Evolutionary conservation across 2,329 filamentous ascomycete species (phyloP).

Genomic region (Aureobasidium sp.): DNA sequence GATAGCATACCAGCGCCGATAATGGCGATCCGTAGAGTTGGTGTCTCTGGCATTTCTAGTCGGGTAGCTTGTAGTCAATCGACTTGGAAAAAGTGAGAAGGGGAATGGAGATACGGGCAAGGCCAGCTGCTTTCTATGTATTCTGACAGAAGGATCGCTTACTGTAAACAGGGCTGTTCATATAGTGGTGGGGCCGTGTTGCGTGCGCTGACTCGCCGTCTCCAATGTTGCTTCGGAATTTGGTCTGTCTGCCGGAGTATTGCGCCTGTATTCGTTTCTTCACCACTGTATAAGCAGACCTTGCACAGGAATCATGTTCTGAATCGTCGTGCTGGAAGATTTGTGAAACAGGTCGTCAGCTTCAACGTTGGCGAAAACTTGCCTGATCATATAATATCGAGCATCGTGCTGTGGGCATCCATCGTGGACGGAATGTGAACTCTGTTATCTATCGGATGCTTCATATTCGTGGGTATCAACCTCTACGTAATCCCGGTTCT

Average conservation of each 20-base stretch:
- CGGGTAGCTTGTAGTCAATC: no score
- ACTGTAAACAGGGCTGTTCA: background rate
- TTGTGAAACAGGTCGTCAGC: no score
- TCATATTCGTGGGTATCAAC: constrained; percentile 8
- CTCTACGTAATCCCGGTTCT: constrained; percentile 2
- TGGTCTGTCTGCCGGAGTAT: background rate
- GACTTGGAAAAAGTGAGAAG: no score
- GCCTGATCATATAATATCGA: background rate
- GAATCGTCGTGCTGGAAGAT: no score
- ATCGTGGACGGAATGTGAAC: no score
- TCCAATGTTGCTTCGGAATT: background rate
- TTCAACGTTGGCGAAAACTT: background rate
- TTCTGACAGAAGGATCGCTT: background rate
- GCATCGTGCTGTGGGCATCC: background rate
- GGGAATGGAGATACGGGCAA: background rate
- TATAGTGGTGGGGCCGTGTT: background rate
- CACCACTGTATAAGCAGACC: background rate
- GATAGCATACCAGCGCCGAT: constrained; percentile 23
- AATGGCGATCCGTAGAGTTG: constrained; percentile 27
- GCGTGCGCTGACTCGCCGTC: background rate
- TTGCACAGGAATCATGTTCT: background rate
- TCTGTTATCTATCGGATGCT: background rate
- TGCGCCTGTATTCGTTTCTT: no score
- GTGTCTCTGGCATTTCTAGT: constrained; percentile 9
- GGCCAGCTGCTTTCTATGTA: background rate